Evolutionary conservation across 768 basidiomycete genomes (phyloP), one percentile per base, ranked within the genome.

Genomic region (Hemileccinum impolitum): DNA sequence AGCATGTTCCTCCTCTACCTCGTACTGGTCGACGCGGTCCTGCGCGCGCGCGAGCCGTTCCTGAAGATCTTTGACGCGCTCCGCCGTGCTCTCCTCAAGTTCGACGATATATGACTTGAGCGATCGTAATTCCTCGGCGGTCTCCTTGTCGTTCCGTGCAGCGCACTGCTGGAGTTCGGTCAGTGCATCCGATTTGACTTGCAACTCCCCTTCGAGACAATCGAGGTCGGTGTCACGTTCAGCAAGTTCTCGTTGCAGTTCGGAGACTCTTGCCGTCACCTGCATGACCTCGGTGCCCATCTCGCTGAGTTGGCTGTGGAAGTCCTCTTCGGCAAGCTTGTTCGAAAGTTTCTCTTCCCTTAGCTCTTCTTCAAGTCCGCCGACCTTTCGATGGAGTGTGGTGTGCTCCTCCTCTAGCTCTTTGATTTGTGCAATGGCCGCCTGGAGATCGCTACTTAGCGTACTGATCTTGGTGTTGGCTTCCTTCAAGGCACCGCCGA

Each of bases 401-500:
- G 72, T 64, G n/a, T 78, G 68, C 46, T 86, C 83, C 8, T 80
- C 79, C 61, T 87, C 82, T 26, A 87, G 72, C 23, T 79, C 81
- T 58, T 75, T 71, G 51, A 84, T 78, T 43, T 82, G 80, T 1
- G 70, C 62, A 50, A 78, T 82, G 17, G 84, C 40, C 17, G 9
- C 40, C 37, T 78, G 75, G 36, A 90, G 65, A 44, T 88, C 82
- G 13, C 72, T 71, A 59, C 78, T 77, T 38, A 84, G 68, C 43
- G 75, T 69, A 26, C 69, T 76, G 32, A 85, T 69, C 17, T 77
- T 76, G 47, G 82, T 75, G 51, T 88, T 85, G 17, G 84, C 85
- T 35, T 82, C 80, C 50, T 75, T 77, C 48, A 89, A 60, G 44
- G 84, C 84, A 0, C 78, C 78, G 2, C 86, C 88, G 1, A 89